Conservation (phyloP, 2,329 filamentous ascomycete species). For the Colletotrichum nymphaeae region DNA sequence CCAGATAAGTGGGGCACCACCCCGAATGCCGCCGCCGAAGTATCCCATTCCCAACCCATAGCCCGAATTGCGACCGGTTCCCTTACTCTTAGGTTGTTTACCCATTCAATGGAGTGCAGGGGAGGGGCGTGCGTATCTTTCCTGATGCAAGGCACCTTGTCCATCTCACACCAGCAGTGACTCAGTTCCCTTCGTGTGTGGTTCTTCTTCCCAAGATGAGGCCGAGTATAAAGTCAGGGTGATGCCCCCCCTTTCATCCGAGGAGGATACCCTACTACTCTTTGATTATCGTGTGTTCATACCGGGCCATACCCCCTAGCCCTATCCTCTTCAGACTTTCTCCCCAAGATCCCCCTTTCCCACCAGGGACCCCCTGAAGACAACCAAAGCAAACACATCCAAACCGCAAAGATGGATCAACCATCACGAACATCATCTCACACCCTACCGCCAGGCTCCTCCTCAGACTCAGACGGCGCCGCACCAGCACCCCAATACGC, state of each 20-base stretch:
- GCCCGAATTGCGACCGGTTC: conserved; percentile 31
- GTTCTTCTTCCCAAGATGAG: background rate
- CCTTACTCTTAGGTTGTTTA: background rate
- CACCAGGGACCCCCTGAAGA: background rate
- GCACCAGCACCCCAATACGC: conserved; percentile 9
- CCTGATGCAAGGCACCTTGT: background rate
- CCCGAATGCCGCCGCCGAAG: conserved; percentile 33
- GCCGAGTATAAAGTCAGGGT: conserved; percentile 16
- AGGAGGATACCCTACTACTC: background rate
- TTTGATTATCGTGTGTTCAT: background rate
- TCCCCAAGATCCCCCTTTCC: no score
- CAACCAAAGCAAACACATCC: background rate
- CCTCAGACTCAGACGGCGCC: conserved; percentile 2
- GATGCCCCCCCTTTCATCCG: background rate
- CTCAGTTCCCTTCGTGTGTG: background rate
- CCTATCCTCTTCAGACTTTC: background rate
- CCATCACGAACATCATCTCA: conserved; percentile 17
- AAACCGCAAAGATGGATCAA: conserved; percentile 18
- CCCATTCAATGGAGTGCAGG: no score
- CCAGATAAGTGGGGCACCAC: conserved; percentile 6
- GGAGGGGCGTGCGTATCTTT: background rate
- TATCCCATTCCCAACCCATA: background rate
- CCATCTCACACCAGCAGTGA: background rate
- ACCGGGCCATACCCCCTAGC: background rate
- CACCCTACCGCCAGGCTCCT: conserved; percentile 22